Conservation (phyloP, 495 filamentous ascomycete genomes). For the Xylaria acuta region DNA sequence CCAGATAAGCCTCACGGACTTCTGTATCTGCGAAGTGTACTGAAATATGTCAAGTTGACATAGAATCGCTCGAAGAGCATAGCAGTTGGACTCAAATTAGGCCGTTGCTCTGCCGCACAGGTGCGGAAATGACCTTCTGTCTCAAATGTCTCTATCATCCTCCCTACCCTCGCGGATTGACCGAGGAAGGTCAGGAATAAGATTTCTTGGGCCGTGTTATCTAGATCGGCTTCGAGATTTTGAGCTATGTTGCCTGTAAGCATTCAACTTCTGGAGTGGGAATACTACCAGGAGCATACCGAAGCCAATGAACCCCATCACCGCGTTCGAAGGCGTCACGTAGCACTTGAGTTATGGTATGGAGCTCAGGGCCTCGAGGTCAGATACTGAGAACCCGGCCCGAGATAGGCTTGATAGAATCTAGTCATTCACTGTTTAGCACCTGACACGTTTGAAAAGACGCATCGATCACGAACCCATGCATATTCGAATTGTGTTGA, state of each 20-base stretch:
- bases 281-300: not conserved
- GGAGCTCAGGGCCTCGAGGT: not conserved
- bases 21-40: too few relatives aligned
- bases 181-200: not conserved
- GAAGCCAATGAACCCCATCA: not conserved
- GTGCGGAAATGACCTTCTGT: not conserved
- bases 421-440: not conserved
- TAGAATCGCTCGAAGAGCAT: not conserved
- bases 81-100: not conserved
- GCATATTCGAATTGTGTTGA: not conserved
- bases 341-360: not conserved
- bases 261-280: too few relatives aligned
- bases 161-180: not conserved
- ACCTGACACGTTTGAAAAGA: too few relatives aligned
- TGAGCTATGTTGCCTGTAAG: too few relatives aligned
- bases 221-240: not conserved
- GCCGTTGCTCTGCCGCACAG: not conserved
- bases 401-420: not conserved
- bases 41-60: too few relatives aligned
- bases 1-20: not conserved
- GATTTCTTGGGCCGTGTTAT: not conserved
- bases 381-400: not conserved
- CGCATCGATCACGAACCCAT: not conserved
- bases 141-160: not conserved
- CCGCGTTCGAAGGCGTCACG: not conserved